phyloP scores from a whole-genome alignment of 148 eudicot species.

The Amaranthus hypochondriacus region DNA sequence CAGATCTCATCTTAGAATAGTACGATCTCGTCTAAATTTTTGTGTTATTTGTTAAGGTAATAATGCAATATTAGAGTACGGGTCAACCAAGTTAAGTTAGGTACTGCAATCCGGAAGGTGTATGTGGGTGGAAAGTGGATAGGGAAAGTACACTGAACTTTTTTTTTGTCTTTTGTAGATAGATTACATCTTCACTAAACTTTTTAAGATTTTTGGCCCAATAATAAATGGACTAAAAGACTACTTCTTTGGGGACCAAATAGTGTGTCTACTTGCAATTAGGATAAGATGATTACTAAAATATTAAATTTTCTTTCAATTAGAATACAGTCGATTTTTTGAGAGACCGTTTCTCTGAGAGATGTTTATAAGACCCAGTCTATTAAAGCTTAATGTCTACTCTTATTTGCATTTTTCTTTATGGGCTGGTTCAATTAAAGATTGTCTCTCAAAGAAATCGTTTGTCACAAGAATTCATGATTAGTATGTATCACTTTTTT shows the following conservation, averaged over 20 bases:
- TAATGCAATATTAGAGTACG: not conserved
- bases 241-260: not conserved
- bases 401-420: too few relatives aligned
- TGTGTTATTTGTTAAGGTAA: not conserved
- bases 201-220: constrained; percentile 5
- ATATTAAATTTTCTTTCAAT: too few relatives aligned
- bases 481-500: too few relatives aligned
- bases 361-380: too few relatives aligned
- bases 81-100: not conserved
- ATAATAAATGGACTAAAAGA: not conserved
- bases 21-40: too few relatives aligned
- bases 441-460: too few relatives aligned
- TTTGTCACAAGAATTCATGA: too few relatives aligned
- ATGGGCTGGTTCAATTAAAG: too few relatives aligned
- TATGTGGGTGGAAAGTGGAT: constrained; percentile 10
- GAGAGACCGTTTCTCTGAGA: too few relatives aligned
- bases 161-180: not conserved
- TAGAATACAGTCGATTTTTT: too few relatives aligned
- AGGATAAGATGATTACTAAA: not conserved
- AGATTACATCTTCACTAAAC: not conserved
- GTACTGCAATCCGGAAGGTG: not conserved
- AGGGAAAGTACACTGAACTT: not conserved
- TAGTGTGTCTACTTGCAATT: not conserved
- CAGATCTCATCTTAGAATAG: too few relatives aligned
- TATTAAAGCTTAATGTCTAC: too few relatives aligned